phyloP scores from a whole-genome alignment of 805 yeast species.

The Starmera quercuum region DNA sequence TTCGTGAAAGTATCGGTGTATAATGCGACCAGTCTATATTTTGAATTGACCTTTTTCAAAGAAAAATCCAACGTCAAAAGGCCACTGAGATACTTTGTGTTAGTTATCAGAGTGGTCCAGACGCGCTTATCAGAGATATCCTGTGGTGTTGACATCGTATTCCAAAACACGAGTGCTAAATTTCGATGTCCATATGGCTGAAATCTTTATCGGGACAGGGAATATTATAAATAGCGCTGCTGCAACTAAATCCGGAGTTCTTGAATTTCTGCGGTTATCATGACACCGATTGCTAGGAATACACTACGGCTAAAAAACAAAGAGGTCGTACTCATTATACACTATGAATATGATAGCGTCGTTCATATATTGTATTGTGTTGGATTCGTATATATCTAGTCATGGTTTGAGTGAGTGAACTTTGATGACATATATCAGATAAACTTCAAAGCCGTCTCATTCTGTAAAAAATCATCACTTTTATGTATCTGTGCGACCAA shows the following conservation, averaged over 20 bases:
- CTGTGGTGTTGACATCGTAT: background rate
- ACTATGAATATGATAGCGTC: background rate
- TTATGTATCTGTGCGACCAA: conserved; percentile 5
- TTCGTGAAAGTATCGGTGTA: conserved; percentile 40
- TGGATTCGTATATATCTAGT: background rate
- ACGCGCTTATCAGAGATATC: conserved; percentile 18
- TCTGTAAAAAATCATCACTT: background rate
- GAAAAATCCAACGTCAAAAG: conserved; percentile 43
- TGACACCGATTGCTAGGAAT: too few species aligned
- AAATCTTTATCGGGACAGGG: background rate
- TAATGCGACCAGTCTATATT: conserved; percentile 44
- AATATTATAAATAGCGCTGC: too few species aligned
- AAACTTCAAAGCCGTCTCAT: conserved; percentile 1
- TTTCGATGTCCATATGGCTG: background rate
- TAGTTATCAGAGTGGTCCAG: conserved; percentile 54
- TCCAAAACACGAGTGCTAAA: background rate
- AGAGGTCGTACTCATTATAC: background rate
- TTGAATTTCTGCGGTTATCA: background rate
- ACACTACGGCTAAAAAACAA: background rate
- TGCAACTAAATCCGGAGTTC: background rate
- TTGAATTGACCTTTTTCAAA: conserved; percentile 32
- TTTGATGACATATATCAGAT: background rate
- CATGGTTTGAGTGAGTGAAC: background rate
- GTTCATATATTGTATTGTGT: background rate
- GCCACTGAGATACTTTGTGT: conserved; percentile 42